Percentiles rank a stretch among this genome's conserved stretches.
phyloP scores from a whole-genome alignment of 2,329 filamentous ascomycete species.

The Lecanosticta acicola region DNA sequence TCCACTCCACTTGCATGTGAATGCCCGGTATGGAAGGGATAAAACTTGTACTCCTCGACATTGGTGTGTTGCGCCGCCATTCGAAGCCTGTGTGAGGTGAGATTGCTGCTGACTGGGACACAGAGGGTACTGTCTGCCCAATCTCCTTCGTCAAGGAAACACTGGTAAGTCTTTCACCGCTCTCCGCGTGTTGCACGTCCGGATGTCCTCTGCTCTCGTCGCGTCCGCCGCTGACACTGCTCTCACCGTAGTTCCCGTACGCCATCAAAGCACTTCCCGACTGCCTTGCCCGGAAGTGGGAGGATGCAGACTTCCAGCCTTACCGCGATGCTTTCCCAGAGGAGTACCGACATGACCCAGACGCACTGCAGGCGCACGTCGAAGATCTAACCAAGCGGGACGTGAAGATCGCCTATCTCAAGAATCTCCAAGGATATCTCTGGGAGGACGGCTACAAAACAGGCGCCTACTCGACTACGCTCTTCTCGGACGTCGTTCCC shows the following conservation, averaged over 20 bases:
- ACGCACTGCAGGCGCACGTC: slow-evolving; percentile 61
- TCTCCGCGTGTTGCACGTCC: slow-evolving; percentile 3
- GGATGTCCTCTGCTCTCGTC: slow-evolving; percentile 1
- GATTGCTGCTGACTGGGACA: slow-evolving; percentile 9
- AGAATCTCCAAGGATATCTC: slow-evolving; percentile 72
- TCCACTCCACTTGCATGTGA: slow-evolving; percentile 6
- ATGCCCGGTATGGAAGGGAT: slow-evolving; percentile 25
- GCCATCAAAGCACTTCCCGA: slow-evolving; percentile 61
- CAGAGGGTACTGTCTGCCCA: slow-evolving; percentile 76
- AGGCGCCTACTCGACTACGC: slow-evolving; percentile 63
- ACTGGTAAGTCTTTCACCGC: slow-evolving; percentile 55
- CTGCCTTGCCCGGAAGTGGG: slow-evolving; percentile 62
- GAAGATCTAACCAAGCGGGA: slow-evolving; percentile 65
- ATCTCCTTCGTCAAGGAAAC: slow-evolving; percentile 81
- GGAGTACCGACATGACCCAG: slow-evolving; percentile 54
- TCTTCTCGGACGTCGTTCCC: slow-evolving; percentile 69
- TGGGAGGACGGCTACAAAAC: slow-evolving; percentile 69
- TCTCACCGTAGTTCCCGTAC: slow-evolving; percentile 63
- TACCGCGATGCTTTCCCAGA: slow-evolving; percentile 68
- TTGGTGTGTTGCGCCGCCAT: slow-evolving; percentile 26
- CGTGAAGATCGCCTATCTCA: slow-evolving; percentile 70
- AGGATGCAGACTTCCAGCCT: slow-evolving; percentile 55
- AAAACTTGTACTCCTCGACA: slow-evolving; percentile 34
- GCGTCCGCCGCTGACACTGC: neutral
- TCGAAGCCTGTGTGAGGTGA: neutral